Percentiles rank a stretch among this genome's conserved stretches.
Conservation (phyloP, 441 rosid species). For the Syzygium syzygioides region DNA sequence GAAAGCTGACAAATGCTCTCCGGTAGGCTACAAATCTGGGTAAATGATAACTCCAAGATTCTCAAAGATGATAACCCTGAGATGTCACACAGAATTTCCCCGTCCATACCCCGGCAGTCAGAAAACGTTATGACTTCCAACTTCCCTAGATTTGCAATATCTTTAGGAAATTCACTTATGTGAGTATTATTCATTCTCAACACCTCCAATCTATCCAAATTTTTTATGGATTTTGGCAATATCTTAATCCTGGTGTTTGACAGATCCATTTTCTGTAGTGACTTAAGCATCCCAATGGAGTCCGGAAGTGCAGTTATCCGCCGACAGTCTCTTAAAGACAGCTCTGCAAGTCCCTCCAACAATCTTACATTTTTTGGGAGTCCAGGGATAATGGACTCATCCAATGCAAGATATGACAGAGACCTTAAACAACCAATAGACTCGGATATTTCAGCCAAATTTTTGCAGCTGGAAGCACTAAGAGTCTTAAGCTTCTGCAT, state of each 20-base stretch:
- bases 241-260: not conserved
- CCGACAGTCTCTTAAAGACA: not conserved
- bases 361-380: rapidly evolving
- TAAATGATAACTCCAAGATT: not conserved
- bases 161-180: not conserved
- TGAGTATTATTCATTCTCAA: not conserved
- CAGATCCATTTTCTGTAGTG: not conserved
- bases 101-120: rapidly evolving
- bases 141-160: not conserved
- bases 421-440: not conserved
- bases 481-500: not conserved
- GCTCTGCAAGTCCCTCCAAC: not conserved
- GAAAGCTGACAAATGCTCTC: not conserved
- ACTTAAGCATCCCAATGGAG: not conserved
- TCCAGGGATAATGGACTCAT: rapidly evolving
- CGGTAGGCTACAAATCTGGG: rapidly evolving
- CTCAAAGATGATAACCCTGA: not conserved
- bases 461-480: not conserved
- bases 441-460: not conserved
- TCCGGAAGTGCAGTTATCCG: not conserved
- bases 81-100: rapidly evolving
- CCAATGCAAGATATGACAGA: not conserved
- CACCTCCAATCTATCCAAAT: not conserved
- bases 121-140: not conserved
- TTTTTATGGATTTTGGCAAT: not conserved